A percentile compares a stretch with the other conserved stretches of the same genome.
Evolutionary conservation across 75 land plant species (phyloP).

Genomic region (Larix kaempferi): DNA sequence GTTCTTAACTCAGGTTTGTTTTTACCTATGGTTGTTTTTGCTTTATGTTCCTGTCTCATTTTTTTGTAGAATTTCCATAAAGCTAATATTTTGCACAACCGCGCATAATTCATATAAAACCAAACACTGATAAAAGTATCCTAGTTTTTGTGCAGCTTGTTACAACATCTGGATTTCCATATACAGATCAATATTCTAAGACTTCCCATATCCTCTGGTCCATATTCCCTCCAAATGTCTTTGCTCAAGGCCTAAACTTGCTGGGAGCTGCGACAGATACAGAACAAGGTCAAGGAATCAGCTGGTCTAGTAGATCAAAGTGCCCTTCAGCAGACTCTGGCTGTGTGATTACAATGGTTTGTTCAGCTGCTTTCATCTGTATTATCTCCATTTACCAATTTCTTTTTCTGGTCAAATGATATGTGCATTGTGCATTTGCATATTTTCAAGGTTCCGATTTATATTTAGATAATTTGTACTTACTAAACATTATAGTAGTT

Average conservation of each 20-base stretch:
- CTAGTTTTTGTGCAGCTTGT: slow-evolving; percentile 65
- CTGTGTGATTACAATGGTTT: slow-evolving; percentile 82
- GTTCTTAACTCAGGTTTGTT: slow-evolving; percentile 76
- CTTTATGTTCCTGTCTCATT: background rate
- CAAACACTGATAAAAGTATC: background rate
- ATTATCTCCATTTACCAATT: background rate
- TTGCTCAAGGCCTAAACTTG: slow-evolving; percentile 61
- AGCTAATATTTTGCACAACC: background rate
- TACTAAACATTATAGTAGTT: too few species aligned
- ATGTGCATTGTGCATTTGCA: too few species aligned
- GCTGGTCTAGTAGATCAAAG: slow-evolving; percentile 64
- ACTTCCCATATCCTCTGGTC: slow-evolving; percentile 60
- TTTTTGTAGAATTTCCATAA: background rate
- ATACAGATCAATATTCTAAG: slow-evolving; percentile 30
- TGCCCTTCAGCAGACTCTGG: slow-evolving; percentile 59
- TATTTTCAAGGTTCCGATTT: too few species aligned
- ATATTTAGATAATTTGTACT: too few species aligned
- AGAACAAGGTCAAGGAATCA: slow-evolving; percentile 59
- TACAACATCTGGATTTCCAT: slow-evolving; percentile 84
- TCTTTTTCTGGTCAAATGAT: background rate
- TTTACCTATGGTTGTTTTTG: background rate
- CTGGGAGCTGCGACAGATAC: slow-evolving; percentile 78
- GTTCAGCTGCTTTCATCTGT: background rate
- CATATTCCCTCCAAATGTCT: slow-evolving; percentile 86
- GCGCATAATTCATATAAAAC: background rate